Base-by-base conservation (phyloP, 805 yeast species). In the Yarrowia osloensis region DNA sequence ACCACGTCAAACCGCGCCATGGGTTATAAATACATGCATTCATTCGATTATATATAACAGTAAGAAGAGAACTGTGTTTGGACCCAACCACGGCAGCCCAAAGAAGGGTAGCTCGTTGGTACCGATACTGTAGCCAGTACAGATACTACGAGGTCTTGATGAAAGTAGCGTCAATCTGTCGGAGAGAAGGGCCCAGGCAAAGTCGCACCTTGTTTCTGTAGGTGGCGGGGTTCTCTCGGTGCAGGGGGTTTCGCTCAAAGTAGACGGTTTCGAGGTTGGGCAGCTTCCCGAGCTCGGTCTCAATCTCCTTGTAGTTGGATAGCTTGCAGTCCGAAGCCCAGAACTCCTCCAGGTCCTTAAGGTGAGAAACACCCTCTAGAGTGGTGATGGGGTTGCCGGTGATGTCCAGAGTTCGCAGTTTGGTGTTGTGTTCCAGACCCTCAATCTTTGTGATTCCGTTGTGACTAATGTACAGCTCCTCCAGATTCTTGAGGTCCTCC, bases 241-340 rank as follows among this genome's bases (percentile, higher is more conserved):
- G 97, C 21, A 95, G 76, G 3, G 98, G 98, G 74, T 94, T 94
- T 9, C 95, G 94, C 77, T 95, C 99, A 70, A 95, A 86, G 75
- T 95, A 95, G 5, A 95, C 97, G 0, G 97, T 91, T 63, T 91
- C 96, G 65, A 95, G 80, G 6, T 83, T 80, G 1, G 85, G 84
- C 63, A 91, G 79, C 44, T 79, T 79, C 15, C 86, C 85, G 68
- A 95, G 81, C 74, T 91, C 87, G 22, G 82, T 76, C 63, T 85
- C 87, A 54, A 95, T 78, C 63, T 91, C 88, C 37, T 87, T 86
- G 76, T 90, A 93, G 46, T 85, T 80, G 37, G 85, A 83, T 24
- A 95, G 76, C 72, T 84, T 77, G 76, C 94, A 95, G 73, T 85
- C 85, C 0, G 97, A 89, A 28, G 96, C 91, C 99, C 99, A 95